phyloP scores from a whole-genome alignment of 805 yeast species.

The Ogataea pini region DNA sequence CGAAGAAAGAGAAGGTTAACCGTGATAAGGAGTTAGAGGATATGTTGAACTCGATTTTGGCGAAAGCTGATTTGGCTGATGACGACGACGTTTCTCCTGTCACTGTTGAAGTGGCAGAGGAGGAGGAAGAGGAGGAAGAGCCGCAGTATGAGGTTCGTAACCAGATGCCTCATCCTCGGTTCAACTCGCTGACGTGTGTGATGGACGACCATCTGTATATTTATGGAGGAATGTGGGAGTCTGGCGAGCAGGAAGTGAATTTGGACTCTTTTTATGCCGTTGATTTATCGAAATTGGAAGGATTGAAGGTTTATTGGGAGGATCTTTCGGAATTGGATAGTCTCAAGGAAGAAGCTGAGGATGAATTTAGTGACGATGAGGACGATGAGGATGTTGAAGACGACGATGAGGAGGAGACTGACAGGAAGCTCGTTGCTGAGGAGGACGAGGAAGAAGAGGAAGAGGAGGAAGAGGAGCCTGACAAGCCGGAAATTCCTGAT shows the following conservation, averaged over 20 bases:
- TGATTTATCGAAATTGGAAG: constrained; percentile 85
- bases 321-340: constrained; percentile 60
- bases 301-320: constrained; percentile 89
- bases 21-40: constrained; percentile 84
- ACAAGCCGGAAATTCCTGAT: constrained; percentile 77
- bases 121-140: constrained; percentile 39
- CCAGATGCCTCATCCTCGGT: constrained; percentile 83
- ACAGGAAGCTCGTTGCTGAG: constrained; percentile 40
- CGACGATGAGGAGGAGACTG: constrained; percentile 46
- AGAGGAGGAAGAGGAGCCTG: constrained; percentile 63
- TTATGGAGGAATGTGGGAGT: constrained; percentile 89
- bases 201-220: constrained; percentile 81
- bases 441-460: constrained; percentile 64
- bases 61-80: constrained; percentile 69
- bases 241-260: constrained; percentile 80
- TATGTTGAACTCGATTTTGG: constrained; percentile 69
- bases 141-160: constrained; percentile 53
- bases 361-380: constrained; percentile 65
- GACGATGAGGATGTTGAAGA: constrained; percentile 68
- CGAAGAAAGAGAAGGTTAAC: constrained; percentile 46
- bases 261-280: constrained; percentile 85
- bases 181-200: constrained; percentile 83
- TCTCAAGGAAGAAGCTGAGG: constrained; percentile 61
- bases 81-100: constrained; percentile 43
- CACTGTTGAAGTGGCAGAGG: constrained; percentile 38